A percentile compares a stretch with the other conserved stretches of the same genome.
These are phyloP conservation scores for Malassezia dermatis DNA, from an alignment of 1,284 basidiomycete species.

Conservation along the genomic window DNA sequence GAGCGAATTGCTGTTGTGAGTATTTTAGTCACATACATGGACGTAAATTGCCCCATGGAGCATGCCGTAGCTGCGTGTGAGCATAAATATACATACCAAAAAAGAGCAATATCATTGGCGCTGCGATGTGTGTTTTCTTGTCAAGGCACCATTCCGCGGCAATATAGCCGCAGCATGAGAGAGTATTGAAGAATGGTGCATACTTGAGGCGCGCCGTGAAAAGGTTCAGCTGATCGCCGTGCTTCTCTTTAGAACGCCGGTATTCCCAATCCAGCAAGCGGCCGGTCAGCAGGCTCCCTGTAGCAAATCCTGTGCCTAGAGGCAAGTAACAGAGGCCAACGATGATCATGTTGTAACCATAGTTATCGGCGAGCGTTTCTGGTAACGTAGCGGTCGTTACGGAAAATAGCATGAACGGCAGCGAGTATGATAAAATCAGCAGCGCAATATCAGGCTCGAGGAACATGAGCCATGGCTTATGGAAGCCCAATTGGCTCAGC, in stretches of 20 bases:
- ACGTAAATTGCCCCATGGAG: constrained; percentile 3
- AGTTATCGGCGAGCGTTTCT: constrained; percentile 58
- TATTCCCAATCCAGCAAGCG: constrained; percentile 14
- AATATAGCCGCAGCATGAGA: not conserved
- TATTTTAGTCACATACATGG: not conserved
- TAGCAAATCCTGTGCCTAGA: constrained; percentile 51
- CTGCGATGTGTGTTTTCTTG: constrained; percentile 1
- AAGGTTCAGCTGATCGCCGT: not conserved
- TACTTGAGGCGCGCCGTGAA: not conserved
- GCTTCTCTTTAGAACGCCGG: not conserved
- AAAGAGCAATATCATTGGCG: constrained; percentile 5
- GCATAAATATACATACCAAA: not conserved
- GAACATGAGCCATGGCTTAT: constrained; percentile 28
- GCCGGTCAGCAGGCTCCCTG: constrained; percentile 8
- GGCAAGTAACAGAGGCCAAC: constrained; percentile 63
- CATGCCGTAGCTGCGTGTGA: not conserved
- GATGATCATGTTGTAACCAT: constrained; percentile 57
- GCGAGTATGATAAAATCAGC: constrained; percentile 52
- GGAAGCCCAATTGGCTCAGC: constrained; percentile 20
- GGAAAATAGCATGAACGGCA: constrained; percentile 55
- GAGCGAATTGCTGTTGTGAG: constrained; percentile 5
- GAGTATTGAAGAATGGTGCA: not conserved
- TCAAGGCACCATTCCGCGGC: constrained; percentile 3
- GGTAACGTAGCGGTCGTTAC: constrained; percentile 59
- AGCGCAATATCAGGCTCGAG: constrained; percentile 24